A percentile compares a stretch with the other conserved stretches of the same genome.
Conservation (phyloP, 495 filamentous ascomycete genomes). For the Neurospora sp. region DNA sequence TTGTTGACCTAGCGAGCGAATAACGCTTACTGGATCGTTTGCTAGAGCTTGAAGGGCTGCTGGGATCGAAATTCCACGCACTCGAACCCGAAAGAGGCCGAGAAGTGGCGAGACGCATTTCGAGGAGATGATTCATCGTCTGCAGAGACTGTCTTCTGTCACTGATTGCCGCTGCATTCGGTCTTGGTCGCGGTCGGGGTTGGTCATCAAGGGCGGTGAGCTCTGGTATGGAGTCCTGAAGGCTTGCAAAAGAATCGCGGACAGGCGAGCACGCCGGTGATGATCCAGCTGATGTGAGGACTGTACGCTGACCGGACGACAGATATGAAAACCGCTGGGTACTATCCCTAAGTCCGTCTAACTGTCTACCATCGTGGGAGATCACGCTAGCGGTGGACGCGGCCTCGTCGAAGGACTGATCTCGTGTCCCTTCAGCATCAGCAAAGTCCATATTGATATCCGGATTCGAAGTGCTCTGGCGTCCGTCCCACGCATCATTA, state of each 20-base stretch:
- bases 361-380: conserved; percentile 39
- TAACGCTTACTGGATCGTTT: conserved; percentile 30
- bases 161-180: conserved; percentile 42
- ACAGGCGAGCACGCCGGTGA: conserved; percentile 41
- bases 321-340: conserved; percentile 51
- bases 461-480: conserved; percentile 4
- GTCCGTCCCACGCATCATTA: conserved; percentile 19
- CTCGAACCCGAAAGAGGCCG: conserved; percentile 16
- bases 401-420: conserved; percentile 25
- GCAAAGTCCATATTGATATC: conserved; percentile 14
- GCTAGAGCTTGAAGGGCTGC: conserved; percentile 1
- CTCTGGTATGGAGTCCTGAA: conserved; percentile 23
- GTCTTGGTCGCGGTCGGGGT: conserved; percentile 30
- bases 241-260: conserved; percentile 31
- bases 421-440: conserved; percentile 15
- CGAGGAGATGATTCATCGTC: conserved; percentile 32
- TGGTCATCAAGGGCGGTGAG: conserved; percentile 16
- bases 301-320: conserved; percentile 48
- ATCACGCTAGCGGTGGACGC: conserved; percentile 38
- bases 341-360: conserved; percentile 40
- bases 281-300: conserved; percentile 43
- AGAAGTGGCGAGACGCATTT: conserved; percentile 20
- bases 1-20: conserved; percentile 18
- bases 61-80: neutral
- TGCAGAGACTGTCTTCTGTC: conserved; percentile 45